Percentiles rank a stretch among this genome's conserved stretches.
Evolutionary conservation across 1,139 yeast genomes (phyloP).

Genomic region (Scheffersomyces stambukii): DNA sequence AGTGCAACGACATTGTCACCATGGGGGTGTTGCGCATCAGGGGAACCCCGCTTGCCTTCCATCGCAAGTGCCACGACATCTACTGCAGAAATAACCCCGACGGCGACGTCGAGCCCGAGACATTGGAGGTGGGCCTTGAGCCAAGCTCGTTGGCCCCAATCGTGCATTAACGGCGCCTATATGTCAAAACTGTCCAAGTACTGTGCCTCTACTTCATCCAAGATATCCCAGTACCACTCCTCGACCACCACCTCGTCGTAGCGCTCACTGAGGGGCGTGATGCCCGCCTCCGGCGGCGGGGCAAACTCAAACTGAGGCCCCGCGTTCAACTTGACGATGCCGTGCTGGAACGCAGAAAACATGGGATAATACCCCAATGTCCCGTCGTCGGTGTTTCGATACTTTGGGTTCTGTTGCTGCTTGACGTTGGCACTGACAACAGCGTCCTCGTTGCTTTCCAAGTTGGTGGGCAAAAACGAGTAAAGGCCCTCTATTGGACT

Average conservation of each 20-base stretch:
- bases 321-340: constrained; percentile 64
- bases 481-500: constrained; percentile 62
- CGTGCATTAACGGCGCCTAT: neutral
- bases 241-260: constrained; percentile 73
- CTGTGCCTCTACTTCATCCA: constrained; percentile 81
- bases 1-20: constrained; percentile 57
- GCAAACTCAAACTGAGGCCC: constrained; percentile 64
- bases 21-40: constrained; percentile 39
- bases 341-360: constrained; percentile 77
- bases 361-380: constrained; percentile 88
- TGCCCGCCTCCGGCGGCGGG: constrained; percentile 23
- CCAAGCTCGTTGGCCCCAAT: constrained; percentile 5
- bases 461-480: constrained; percentile 64
- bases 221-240: constrained; percentile 75
- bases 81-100: constrained; percentile 18
- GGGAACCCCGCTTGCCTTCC: constrained; percentile 41
- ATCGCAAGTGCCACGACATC: constrained; percentile 45
- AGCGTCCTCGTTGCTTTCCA: constrained; percentile 21
- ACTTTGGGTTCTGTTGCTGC: constrained; percentile 47
- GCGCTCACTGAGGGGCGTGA: constrained; percentile 54
- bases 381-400: constrained; percentile 68
- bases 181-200: constrained; percentile 46
- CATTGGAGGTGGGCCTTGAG: constrained; percentile 18
- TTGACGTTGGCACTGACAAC: constrained; percentile 28
- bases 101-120: constrained; percentile 7